Conservation (phyloP, 2,329 filamentous ascomycete genomes). For the Colletotrichum australisinense region DNA sequence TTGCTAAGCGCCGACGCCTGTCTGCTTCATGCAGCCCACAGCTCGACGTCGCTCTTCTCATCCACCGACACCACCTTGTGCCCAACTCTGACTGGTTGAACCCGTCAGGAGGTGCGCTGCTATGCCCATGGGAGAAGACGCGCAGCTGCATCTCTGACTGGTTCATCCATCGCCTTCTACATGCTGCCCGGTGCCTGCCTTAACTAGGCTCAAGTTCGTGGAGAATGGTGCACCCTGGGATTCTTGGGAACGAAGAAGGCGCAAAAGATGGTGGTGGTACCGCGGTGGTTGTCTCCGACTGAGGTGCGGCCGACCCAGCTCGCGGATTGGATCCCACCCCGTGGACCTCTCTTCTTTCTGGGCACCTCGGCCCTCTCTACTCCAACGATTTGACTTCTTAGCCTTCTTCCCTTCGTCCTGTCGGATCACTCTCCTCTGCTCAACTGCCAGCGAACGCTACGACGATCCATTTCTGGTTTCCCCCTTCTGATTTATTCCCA, state of each 20-base stretch:
- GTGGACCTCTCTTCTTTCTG: neutral
- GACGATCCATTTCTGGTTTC: neutral
- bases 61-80: slow-evolving; percentile 43
- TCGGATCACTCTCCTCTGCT: slow-evolving; percentile 6
- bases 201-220: slow-evolving; percentile 10
- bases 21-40: slow-evolving; percentile 60
- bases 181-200: slow-evolving; percentile 27
- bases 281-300: neutral
- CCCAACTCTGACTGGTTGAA: slow-evolving; percentile 46
- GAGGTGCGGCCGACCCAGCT: neutral
- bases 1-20: slow-evolving; percentile 69
- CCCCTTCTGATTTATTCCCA: neutral
- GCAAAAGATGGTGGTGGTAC: neutral
- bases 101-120: slow-evolving; percentile 30
- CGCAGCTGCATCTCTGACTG: slow-evolving; percentile 50
- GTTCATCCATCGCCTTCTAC: slow-evolving; percentile 29
- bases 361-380: slow-evolving; percentile 1
- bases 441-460: slow-evolving; percentile 22
- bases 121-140: slow-evolving; percentile 44
- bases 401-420: slow-evolving; percentile 17
- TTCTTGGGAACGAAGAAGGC: neutral
- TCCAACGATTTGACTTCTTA: neutral
- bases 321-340: slow-evolving; percentile 13
- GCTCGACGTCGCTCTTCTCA: slow-evolving; percentile 40
- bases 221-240: neutral